These are phyloP conservation scores for Annulohypoxylon nitens DNA, from an alignment of 495 filamentous ascomycete genomes.

Conservation along the genomic window DNA sequence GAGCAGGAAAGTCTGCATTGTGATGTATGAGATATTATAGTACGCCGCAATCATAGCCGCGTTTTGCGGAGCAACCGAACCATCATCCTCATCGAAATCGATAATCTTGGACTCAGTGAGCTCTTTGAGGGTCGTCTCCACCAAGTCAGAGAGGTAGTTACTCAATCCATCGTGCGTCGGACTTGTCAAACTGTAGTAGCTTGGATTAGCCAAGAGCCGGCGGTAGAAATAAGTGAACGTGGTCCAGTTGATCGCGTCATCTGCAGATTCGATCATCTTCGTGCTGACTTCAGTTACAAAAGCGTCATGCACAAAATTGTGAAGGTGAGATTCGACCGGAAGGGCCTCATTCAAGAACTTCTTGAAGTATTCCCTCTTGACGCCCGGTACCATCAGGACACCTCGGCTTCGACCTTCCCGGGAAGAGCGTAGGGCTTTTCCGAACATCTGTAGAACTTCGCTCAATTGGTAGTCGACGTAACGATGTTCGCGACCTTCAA, in stretches of 20 bases:
- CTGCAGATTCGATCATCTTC: conserved; percentile 90
- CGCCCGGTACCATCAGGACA: conserved; percentile 92
- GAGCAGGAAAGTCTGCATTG: conserved; percentile 99
- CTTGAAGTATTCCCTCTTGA: conserved; percentile 97
- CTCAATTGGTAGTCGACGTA: conserved; percentile 97
- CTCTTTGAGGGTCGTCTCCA: conserved; percentile 93
- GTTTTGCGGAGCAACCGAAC: conserved; percentile 88
- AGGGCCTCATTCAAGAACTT: conserved; percentile 98
- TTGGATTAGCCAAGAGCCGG: conserved; percentile 94
- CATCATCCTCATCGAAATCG: conserved; percentile 96
- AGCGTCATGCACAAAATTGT: conserved; percentile 90
- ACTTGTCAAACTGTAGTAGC: conserved; percentile 92
- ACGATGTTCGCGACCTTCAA: conserved; percentile 94
- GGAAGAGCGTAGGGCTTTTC: conserved; percentile 84
- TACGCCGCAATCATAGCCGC: conserved; percentile 98
- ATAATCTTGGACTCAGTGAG: conserved; percentile 94
- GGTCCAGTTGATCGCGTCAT: conserved; percentile 98
- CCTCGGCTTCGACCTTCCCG: conserved; percentile 85
- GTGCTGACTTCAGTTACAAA: conserved; percentile 98
- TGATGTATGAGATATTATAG: conserved; percentile 99
- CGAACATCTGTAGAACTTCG: conserved; percentile 99
- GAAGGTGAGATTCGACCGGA: conserved; percentile 94
- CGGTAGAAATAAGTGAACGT: conserved; percentile 99
- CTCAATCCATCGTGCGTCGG: conserved; percentile 93
- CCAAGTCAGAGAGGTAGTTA: conserved; percentile 93